Base-by-base conservation (phyloP, 148 eudicot species). In the Vaccinium darrowii region DNA sequence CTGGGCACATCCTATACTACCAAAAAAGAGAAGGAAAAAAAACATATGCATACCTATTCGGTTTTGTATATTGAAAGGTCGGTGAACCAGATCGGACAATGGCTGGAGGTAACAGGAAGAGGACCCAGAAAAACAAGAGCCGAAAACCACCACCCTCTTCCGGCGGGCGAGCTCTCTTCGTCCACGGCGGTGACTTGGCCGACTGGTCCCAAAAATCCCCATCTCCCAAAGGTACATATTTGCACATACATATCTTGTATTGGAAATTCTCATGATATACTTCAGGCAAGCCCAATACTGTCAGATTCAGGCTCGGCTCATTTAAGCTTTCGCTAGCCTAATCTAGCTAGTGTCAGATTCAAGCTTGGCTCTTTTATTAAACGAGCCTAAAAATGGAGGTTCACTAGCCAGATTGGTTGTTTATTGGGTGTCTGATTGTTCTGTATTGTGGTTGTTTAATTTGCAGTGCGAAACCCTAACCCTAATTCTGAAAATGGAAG, bases 181-280 rank as follows among this genome's bases (percentile, higher is more conserved):
- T 94, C 25, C 91, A 91, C 79, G 97, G 98, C 56, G 97, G 97
- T 47, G 76, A 92, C 13, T 89, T 94, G 77, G 88, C 91, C 76
- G 94, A 89, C 85, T 90, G 90, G 88, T 72, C 63, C 77, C 86
- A 63, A 81, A 78, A 7, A 76, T 79, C 94, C 83, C 87, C 85
- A 39, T 63, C 91, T 43, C 73, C 89, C 36, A 39, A 54, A 25
- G 3, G 47, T 82, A 8, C 49, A 13, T 69, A 3, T n/a, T 7
- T 78, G 18, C 5, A 11, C 21, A 51, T n/a, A 10, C 9, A 5
- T 15, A 27, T 13, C 13, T 23, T 65, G 23, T n/a, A 27, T 65
- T 18, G 63, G 63, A 18, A 62, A n/a, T 21, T 62, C 67, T 62
- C 67, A 62, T 21, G 21, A 9, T 65, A n/a, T 23, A 23, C 47